These are phyloP conservation scores for Magnusiomyces clavatus DNA, from an alignment of 1,139 yeast species.

Conservation along the genomic window DNA sequence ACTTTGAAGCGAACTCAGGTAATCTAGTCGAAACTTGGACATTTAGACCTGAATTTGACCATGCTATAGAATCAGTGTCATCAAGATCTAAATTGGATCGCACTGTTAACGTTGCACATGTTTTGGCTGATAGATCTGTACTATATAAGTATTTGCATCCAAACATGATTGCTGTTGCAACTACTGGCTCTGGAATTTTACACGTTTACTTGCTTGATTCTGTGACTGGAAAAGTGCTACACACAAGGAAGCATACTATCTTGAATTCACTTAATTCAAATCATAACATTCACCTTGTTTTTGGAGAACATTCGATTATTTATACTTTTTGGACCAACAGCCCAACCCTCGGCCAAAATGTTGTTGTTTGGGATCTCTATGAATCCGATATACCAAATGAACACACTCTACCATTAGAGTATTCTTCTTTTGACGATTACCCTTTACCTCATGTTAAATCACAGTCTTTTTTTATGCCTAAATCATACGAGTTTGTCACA, in stretches of 20 bases:
- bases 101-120: constrained; percentile 61
- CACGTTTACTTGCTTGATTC: constrained; percentile 54
- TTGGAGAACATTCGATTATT: constrained; percentile 81
- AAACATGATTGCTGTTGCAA: constrained; percentile 50
- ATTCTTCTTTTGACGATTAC: constrained; percentile 35
- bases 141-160: constrained; percentile 81
- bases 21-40: constrained; percentile 19
- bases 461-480: constrained; percentile 49
- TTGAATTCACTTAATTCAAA: constrained; percentile 21
- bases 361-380: constrained; percentile 71
- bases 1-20: constrained; percentile 7
- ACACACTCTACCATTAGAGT: constrained; percentile 24
- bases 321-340: constrained; percentile 52
- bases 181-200: constrained; percentile 16
- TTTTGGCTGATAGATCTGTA: constrained; percentile 64
- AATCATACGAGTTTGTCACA: constrained; percentile 34
- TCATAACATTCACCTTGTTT: constrained; percentile 44
- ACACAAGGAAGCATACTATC: constrained; percentile 29
- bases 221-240: constrained; percentile 57
- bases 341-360: constrained; percentile 49
- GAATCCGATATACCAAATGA: constrained; percentile 50
- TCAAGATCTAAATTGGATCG: constrained; percentile 38
- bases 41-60: constrained; percentile 22
- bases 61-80: constrained; percentile 35
- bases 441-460: constrained; percentile 40